Evolutionary conservation across 148 eudicot species (phyloP), one percentile per base, ranked within the genome.

Genomic region (Amaranthus cruentus): DNA sequence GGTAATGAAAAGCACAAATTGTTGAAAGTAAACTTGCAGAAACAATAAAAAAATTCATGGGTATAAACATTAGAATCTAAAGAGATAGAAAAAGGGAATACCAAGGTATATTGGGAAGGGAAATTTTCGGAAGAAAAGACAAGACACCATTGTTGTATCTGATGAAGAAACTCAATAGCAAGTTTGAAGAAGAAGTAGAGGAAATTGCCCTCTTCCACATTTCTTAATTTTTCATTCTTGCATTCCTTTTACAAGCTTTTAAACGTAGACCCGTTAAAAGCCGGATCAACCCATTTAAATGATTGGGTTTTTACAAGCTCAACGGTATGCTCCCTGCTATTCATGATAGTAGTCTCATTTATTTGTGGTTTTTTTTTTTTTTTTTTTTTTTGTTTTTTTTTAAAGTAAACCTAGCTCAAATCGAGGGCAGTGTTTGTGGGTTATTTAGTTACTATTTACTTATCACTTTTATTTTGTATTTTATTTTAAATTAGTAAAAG

Each of bases 61-160:
- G 3, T 15, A 63, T 6, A 11, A 5, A 49, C 55, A 57, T 46
- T 11, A 6, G 58, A 7, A 47, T 7, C 44, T 3, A 50, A 42
- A 47, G 47, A 4, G 59, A 53, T 42, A 62, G 62, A 52, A 72
- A 57, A 51, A 63, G 66, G 62, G 67, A 3, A 6, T 79, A 89
- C 91, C 89, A 75, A 76, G 70, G 73, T 54, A 51, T 78, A 48
- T 53, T 83, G 74, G 68, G 75, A 57, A 75, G 6, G 75, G 61
- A 55, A 54, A 46, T 56, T 4, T 65, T 18, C 10, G 75, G 66
- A 4, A 59, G 44, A 10, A 75, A 74, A 12, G 63, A 47, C 69
- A 69, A 53, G 63, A 68, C 5, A 49, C 50, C 62, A 71, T 79
- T 79, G 47, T 53, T 70, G 46, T 80, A 74, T 79, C 77, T 83